Conservation (phyloP, 2,329 filamentous ascomycete species). For the Westerdykella ornata region DNA sequence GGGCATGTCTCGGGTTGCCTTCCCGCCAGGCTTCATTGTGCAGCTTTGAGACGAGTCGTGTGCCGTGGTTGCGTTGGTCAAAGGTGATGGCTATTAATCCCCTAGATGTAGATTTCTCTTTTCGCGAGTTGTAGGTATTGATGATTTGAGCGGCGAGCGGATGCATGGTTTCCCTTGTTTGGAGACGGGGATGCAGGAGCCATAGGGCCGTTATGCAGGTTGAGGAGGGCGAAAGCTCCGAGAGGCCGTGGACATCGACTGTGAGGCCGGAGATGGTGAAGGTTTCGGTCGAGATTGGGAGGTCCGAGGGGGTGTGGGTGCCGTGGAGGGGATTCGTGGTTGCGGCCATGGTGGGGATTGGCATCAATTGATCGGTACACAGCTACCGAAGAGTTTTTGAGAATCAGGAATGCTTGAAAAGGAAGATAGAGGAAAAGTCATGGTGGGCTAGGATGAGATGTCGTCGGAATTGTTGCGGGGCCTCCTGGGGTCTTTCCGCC, state of each 20-base stretch:
- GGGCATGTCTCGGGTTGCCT: constrained; percentile 74
- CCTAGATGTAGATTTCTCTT: constrained; percentile 21
- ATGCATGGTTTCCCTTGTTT: constrained; percentile 66
- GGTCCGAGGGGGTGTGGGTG: constrained; percentile 20
- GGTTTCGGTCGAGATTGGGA: constrained; percentile 55
- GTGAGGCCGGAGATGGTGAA: constrained; percentile 71
- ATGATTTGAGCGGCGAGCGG: constrained; percentile 65
- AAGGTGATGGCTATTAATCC: constrained; percentile 77
- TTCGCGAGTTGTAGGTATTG: constrained; percentile 56
- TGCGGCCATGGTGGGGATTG: constrained; percentile 22
- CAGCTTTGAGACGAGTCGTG: constrained; percentile 56
- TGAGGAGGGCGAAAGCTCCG: constrained; percentile 57
- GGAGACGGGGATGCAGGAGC: constrained; percentile 76
- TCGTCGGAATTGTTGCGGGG: too few relatives aligned
- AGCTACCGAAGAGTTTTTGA: too few relatives aligned
- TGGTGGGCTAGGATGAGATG: too few relatives aligned
- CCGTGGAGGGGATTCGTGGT: constrained; percentile 31
- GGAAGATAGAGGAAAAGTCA: too few relatives aligned
- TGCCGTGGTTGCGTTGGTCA: constrained; percentile 90
- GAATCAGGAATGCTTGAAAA: too few relatives aligned
- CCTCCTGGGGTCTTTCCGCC: too few relatives aligned
- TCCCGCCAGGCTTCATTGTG: constrained; percentile 73
- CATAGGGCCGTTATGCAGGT: constrained; percentile 69
- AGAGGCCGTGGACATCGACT: constrained; percentile 72
- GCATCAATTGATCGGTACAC: too few relatives aligned